Evolutionary conservation across 2,329 filamentous ascomycete species (phyloP), one percentile per base, ranked within the genome.

Genomic region (Phoma sp.): DNA sequence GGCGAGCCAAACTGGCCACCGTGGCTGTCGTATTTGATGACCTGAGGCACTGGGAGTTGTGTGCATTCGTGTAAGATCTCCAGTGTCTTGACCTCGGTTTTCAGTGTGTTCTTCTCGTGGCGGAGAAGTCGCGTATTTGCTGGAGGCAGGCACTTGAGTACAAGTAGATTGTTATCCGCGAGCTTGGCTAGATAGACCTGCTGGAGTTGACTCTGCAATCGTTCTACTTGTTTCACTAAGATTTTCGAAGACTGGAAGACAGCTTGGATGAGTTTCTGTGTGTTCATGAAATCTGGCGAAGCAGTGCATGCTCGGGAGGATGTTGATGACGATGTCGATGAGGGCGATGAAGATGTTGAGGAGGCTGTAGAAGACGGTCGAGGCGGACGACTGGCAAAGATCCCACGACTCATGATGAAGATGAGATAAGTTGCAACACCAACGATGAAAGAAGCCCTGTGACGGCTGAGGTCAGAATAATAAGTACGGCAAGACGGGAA

Each of bases 161-260:
- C 62, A 41, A 80, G 70, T 24, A 71, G 70, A 51, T 69, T 72
- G 31, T 74, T 76, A 57, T 77, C 73, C 24, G 63, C 61, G 15
- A 78, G 70, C 49, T 67, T 71, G n/a, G 77, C 57, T n/a, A 78
- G 71, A 43, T 76, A 80, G 8, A 76, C 73, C 56, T 77, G 76
- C 47, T 78, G 75, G 4, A 78, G 64, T 7, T 69, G 64, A 24
- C 70, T 70, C 37, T 67, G 64, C 4, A 77, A 51, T 6, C 71
- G 68, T 52, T 76, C 74, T 21, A 68, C 66, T 63, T 74, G 68
- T 37, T 71, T 69, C 10, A 77, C 62, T 33, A 60, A 67, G 29
- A 72, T 64, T 41, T 57, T 68, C 2, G 72, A 66, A 19, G 72
- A 72, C 2, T 68, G 68, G 43, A 74, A 71, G 21, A 72, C 62